Base-by-base conservation (phyloP, 2,329 filamentous ascomycete species). In the Aspergillus sojae region DNA sequence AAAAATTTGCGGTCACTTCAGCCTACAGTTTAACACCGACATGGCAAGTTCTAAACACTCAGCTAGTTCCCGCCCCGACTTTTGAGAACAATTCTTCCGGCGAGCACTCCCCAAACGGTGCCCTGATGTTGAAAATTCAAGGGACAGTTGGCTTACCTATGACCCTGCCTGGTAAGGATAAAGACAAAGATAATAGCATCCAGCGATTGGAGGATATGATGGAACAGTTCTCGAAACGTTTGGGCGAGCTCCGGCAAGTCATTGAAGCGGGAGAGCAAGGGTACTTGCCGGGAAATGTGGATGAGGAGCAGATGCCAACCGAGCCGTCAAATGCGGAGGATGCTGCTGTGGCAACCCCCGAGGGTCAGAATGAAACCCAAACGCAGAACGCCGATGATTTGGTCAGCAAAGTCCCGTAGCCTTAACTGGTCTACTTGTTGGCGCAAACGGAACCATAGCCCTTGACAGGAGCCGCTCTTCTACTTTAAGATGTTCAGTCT, bases 11-110 rank as follows among this genome's bases (percentile, higher is more conserved):
- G 1, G 86, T 98, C 0, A 81, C 86, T 0, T 88, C 87, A 62
- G 90, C 91, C 1, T 88, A 90, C 48, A 93, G 90, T 65, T 80
- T 97, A 14, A 91, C 88, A 10, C 81, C 89, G 0, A 86, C 90
- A 57, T 98, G 94, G 89, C 88, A 90, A 70, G 83, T 90, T 16
- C 79, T 87, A 39, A 78, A 79, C 19, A 84, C 85, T 0, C 78
- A 78, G 11, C 77, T 91, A 11, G 79, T 80, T 9, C 81, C 82
- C 11, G 89, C 89, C 19, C 89, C 89, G 1, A 89, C 86, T 2
- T 91, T 88, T 74, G 86, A 86, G 50, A 83, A 82, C 50, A 80
- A 78, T 30, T 86, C 88, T 54, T 81, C 87, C 1, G 78, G 78
- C 52, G 68, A 72, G 78, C 83, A 16, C n/a, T 72, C 88, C 23